Base-by-base conservation (phyloP, 805 yeast species). In the Priceomyces medius region DNA sequence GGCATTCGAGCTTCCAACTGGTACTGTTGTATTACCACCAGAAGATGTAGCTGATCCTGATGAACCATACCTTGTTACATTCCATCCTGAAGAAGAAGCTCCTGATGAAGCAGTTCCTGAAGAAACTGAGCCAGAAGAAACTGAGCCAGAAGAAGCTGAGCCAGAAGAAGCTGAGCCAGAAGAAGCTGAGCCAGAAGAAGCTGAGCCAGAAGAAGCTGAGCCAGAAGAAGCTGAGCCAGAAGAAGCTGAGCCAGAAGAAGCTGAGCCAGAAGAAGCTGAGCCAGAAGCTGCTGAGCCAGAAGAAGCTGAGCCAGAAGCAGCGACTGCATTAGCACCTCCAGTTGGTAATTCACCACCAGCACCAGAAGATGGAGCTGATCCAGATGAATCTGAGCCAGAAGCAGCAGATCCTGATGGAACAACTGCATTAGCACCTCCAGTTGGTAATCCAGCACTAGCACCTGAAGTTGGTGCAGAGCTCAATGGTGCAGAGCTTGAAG, bases 111-210 rank as follows among this genome's bases (percentile, higher is more conserved):
- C 9, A 21, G 24, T 21, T 21, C 9, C 8, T 7, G 24, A 21
- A 21, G 24, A 7, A 21, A 7, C 9, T 7, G 24, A 21, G 9
- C 9, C 24, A 6, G 24, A 21, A 21, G 9, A 21, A 7, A 9
- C 9, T 6, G 24, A 21, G 6, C 9, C 24, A 21, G 32, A 29
- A 4, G 32, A 13, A 12, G 32, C 9, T 12, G 18, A 19, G 12
- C 20, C 6, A 3, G 18, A 7, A 32, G 39, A 24, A 17, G 35
- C 24, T 21, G 24, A 33, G 21, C 63, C 58, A 29, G 64, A 7
- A 7, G 24, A 9, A 21, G 24, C 24, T 7, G 24, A 21, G 6
- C 8, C 6, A 7, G 24, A 21, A 6, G 8, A 7, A 9, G 8
- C 9, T 21, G 24, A 9, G 9, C 6, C 24, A 21, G 24, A 6